Conservation (phyloP, 1,139 yeast species). For the Diutina siamensis region DNA sequence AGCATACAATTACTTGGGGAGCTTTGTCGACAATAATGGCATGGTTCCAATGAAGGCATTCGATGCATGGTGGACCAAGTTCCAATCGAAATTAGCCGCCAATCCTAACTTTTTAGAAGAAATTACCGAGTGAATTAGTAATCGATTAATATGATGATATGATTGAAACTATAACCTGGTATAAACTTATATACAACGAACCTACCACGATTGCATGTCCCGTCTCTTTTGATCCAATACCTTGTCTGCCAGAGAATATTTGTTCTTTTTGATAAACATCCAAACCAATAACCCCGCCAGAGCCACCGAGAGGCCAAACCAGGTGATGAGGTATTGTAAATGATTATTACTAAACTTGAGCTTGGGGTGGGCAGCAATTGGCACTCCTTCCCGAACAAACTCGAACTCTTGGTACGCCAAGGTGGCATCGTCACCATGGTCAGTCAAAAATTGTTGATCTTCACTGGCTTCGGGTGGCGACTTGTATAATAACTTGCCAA, state of each 20-base stretch:
- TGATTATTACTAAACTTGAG: slow-evolving; percentile 82
- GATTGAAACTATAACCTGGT: too few relatives aligned
- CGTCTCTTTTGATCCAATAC: slow-evolving; percentile 29
- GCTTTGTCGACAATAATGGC: slow-evolving; percentile 69
- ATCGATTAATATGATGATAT: too few relatives aligned
- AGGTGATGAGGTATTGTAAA: slow-evolving; percentile 81
- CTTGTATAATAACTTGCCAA: slow-evolving; percentile 10
- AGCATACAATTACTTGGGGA: slow-evolving; percentile 81
- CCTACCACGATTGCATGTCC: neutral
- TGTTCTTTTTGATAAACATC: slow-evolving; percentile 21
- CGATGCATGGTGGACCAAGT: slow-evolving; percentile 95
- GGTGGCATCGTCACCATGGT: slow-evolving; percentile 18
- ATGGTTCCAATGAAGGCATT: slow-evolving; percentile 82
- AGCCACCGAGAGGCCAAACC: slow-evolving; percentile 80
- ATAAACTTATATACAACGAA: too few relatives aligned
- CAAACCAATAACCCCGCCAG: slow-evolving; percentile 51
- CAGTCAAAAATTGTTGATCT: neutral
- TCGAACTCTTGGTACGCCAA: slow-evolving; percentile 34
- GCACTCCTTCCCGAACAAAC: slow-evolving; percentile 73
- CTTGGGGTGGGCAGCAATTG: slow-evolving; percentile 72
- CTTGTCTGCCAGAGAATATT: slow-evolving; percentile 27
- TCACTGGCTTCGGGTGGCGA: slow-evolving; percentile 6
- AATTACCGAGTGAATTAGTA: neutral
- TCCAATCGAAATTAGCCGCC: slow-evolving; percentile 56
- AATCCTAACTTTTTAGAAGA: slow-evolving; percentile 64